Evolutionary conservation across 2,329 filamentous ascomycete genomes (phyloP).

Genomic region (Sporothrix schenckii): DNA sequence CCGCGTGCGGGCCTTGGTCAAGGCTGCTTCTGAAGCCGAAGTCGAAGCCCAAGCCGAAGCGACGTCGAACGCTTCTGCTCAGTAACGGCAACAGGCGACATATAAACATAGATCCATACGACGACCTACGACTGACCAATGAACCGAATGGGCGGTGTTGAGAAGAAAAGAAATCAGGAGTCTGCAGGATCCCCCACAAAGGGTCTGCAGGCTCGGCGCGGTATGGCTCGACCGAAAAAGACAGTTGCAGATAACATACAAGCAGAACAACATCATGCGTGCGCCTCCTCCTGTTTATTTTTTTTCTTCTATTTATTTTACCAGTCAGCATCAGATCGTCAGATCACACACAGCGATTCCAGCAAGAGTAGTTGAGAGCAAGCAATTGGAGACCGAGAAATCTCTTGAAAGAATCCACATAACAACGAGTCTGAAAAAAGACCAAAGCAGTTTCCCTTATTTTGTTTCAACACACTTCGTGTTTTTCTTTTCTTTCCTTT

Average conservation of each 20-base stretch:
- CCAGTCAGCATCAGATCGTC: conserved; percentile 30
- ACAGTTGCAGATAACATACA: conserved; percentile 13
- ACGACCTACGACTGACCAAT: neutral
- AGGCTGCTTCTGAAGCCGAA: conserved; percentile 33
- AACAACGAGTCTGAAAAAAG: conserved; percentile 18
- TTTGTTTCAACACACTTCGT: neutral
- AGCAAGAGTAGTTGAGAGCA: conserved; percentile 51
- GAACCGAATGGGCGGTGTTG: neutral
- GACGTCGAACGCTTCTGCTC: neutral
- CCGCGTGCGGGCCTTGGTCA: conserved; percentile 65
- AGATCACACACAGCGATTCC: conserved; percentile 45
- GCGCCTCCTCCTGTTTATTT: conserved; percentile 37
- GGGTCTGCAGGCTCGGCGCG: conserved; percentile 9
- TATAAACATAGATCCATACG: neutral
- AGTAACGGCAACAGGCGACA: neutral
- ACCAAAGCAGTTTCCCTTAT: neutral
- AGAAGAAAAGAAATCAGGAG: neutral
- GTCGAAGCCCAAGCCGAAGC: neutral
- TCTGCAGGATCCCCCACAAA: conserved; percentile 18
- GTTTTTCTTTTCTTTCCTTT: neutral
- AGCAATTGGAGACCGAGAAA: conserved; percentile 63
- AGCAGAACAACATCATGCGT: conserved; percentile 37
- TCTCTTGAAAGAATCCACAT: conserved; percentile 36
- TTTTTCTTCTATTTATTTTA: no score
- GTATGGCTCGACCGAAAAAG: conserved; percentile 19